Percentiles rank a stretch among this genome's conserved stretches.
Conservation (phyloP, 108 stramenopile genomes). For the Skeletonema grethae region DNA sequence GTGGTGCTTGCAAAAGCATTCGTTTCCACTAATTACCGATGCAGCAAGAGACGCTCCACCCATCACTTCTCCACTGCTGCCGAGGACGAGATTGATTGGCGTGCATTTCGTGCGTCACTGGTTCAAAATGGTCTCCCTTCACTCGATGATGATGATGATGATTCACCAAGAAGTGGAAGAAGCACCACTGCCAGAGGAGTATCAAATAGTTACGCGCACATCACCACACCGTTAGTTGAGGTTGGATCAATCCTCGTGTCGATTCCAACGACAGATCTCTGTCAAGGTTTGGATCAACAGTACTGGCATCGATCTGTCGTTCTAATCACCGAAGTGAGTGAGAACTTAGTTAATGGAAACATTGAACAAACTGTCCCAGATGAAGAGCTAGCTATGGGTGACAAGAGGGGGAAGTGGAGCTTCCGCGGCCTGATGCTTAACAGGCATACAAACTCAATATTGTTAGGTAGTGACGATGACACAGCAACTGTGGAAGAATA, state of each 20-base stretch:
- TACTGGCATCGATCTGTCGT: slow-evolving; percentile 40
- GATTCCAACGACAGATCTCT: slow-evolving; percentile 35
- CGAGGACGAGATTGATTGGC: slow-evolving; percentile 28
- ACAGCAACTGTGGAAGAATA: neutral
- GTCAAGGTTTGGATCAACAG: slow-evolving; percentile 40
- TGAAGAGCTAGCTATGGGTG: slow-evolving; percentile 33
- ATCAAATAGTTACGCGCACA: slow-evolving; percentile 11
- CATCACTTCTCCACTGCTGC: neutral
- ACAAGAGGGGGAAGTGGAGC: slow-evolving; percentile 27
- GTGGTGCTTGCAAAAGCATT: neutral
- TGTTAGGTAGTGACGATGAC: slow-evolving; percentile 6
- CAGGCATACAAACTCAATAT: slow-evolving; percentile 8
- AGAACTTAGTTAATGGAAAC: slow-evolving; percentile 12
- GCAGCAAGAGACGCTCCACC: neutral
- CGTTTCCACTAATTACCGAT: neutral
- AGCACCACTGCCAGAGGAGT: neutral
- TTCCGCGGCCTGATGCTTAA: slow-evolving; percentile 35
- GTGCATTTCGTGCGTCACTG: slow-evolving; percentile 37
- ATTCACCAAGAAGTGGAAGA: neutral
- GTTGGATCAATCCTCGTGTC: slow-evolving; percentile 30
- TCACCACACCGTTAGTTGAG: slow-evolving; percentile 34
- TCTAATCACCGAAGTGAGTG: slow-evolving; percentile 26
- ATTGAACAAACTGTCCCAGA: slow-evolving; percentile 26
- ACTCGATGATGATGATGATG: slow-evolving; percentile 6
- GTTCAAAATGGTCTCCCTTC: slow-evolving; percentile 40